Evolutionary conservation across 768 basidiomycete species (phyloP), one percentile per base, ranked within the genome.

Genomic region (Tylopilus cervinicoccineus): DNA sequence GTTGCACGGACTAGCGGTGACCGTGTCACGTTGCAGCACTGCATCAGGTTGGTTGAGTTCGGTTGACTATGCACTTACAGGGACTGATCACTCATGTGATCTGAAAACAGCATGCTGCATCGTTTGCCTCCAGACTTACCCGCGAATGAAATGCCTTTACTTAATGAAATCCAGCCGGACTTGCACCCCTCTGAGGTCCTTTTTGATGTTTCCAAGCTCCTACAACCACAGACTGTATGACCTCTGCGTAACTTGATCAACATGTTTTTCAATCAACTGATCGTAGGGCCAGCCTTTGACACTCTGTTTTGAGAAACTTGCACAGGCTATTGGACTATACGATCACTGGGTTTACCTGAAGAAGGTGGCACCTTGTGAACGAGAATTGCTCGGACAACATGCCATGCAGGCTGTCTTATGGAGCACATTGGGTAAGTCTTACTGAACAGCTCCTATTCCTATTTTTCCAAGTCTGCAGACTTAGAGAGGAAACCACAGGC

Each of bases 91-190:
- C 27, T 55, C 13, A 43, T 42, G 49, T 32, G 27, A 40, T 42
- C 42, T 31, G 29, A 43, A 28, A 48, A 33, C 54, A 92, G 89
- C 58, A 72, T 91, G 61, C 60, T 87, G 23, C 80, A 88, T 66
- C 84, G 90, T 14, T 71, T 91, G 20, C 84, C 85, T 31, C 72
- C 79, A 14, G 66, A 65, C 38, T 39, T 31, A 38, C 57, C 50
- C 24, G 5, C 46, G 17, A 70, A 70, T 46, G 68, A 73, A 17
- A 78, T 72, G 55, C 81, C 77, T 22, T 60, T 72, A 38, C 61
- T 90, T 22, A 87, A 88, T 57, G 83, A 86, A 66, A 76, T 89
- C 11, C 87, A 91, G 58, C 78, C 84, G 5, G 79, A 86, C 57
- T 71, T 88, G 31, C 83, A 89, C 54, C 86, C 88, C 13, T 71